phyloP scores from a whole-genome alignment of 495 filamentous ascomycete species.

The Annulohypoxylon stygium region DNA sequence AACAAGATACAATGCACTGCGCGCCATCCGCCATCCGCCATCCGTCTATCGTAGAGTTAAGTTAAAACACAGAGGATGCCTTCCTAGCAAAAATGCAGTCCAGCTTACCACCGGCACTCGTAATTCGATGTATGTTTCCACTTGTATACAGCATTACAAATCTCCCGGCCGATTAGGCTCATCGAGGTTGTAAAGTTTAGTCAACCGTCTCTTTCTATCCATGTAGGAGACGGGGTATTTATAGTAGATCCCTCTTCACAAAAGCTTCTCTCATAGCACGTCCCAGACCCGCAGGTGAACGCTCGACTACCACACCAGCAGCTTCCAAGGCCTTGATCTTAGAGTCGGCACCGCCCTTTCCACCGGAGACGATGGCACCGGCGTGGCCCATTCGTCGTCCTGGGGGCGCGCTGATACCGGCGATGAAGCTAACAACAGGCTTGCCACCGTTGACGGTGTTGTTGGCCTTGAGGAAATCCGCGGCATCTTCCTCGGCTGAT shows the following conservation, averaged over 20 bases:
- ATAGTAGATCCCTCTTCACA: constrained; percentile 94
- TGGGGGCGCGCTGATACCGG: constrained; percentile 95
- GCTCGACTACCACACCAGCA: constrained; percentile 95
- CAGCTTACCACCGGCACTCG: constrained; percentile 11
- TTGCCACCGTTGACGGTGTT: constrained; percentile 87
- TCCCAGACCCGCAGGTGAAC: constrained; percentile 89
- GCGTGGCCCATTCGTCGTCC: constrained; percentile 99
- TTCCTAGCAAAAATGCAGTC: constrained; percentile 28
- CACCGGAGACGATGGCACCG: constrained; percentile 95
- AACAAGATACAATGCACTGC: constrained; percentile 40
- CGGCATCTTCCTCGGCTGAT: constrained; percentile 96
- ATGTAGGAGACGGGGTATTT: constrained; percentile 50
- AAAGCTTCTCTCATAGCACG: constrained; percentile 96
- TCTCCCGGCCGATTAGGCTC: constrained; percentile 1
- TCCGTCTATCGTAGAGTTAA: constrained; percentile 45
- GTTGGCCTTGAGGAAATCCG: constrained; percentile 91
- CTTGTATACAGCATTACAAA: constrained; percentile 14
- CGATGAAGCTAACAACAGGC: constrained; percentile 97
- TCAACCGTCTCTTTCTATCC: constrained; percentile 15
- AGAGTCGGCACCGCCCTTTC: constrained; percentile 96
- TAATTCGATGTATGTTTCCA: constrained; percentile 13
- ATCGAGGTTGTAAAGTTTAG: constrained; percentile 23
- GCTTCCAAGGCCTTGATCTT: constrained; percentile 96
- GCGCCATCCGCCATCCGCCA: constrained; percentile 27
- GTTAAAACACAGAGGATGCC: constrained; percentile 36